Evolutionary conservation across 2,329 filamentous ascomycete genomes (phyloP), one percentile per base, ranked within the genome.

Genomic region (Colletotrichum incanum): DNA sequence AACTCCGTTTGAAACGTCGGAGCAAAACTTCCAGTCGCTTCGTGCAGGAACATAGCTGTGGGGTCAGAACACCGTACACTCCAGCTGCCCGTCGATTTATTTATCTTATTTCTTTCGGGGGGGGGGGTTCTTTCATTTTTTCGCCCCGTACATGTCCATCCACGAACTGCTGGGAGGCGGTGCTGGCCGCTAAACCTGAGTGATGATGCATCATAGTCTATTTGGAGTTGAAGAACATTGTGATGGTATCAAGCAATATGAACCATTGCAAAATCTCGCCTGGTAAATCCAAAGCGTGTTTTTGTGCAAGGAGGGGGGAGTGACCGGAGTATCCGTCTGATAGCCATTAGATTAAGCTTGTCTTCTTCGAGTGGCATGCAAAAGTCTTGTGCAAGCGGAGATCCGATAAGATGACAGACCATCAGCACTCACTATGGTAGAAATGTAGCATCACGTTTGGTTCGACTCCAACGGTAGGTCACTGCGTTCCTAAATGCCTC

Each of bases 1-100:
- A 72, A 72, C 45, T 70, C 59, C 70, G 47, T 41, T 47, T n/a
- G 45, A 59, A 64, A 55, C 47, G 23, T 64, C 39, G 70, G 47
- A 47, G 31, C n/a, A 28, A 34, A 52, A 28, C 8, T 63, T 26
- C 3, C 20, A 16, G 45, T 41, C 18, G 23, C 43, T n/a, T 45
- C 43, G 43, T 58, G 18, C n/a, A 14, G 34, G 43, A 11, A 18
- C 43, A 45, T 9, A n/a, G 43, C 43, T 7, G 43, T 37, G 43
- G n/a, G 49, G 16, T 28, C 5, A 43, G 16, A 28, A 34, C 52
- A 39, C 34, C n/a, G n/a, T n/a, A n/a, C 50, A 20, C 18, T 34
- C 18, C 18, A 5, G 50, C 50, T 20, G 14, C 50, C 26, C 26
- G 28, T 5, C 28, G 20, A 5, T 31, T 31, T 31, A 4, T 31